A percentile compares a stretch with the other conserved stretches of the same genome.
Conservation (phyloP, 2,329 filamentous ascomycete species). For the Tolypocladium inflatum region DNA sequence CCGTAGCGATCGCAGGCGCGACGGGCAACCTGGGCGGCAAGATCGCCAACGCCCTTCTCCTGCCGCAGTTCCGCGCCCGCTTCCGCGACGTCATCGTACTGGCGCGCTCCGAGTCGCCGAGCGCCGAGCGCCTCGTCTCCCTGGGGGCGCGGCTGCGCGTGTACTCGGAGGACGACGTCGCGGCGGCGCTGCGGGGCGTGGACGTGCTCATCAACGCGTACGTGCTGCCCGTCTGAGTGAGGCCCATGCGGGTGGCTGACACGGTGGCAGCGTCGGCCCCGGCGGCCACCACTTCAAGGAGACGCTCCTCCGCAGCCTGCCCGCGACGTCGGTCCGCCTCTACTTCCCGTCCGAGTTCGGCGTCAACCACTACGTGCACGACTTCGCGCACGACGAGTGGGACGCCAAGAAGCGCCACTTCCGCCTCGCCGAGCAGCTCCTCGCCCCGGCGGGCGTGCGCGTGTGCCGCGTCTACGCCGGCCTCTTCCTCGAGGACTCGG, state of each 20-base stretch:
- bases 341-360: constrained; percentile 27
- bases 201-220: constrained; percentile 19
- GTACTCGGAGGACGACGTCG: constrained; percentile 11
- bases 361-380: constrained; percentile 25
- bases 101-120: constrained; percentile 1
- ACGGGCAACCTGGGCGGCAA: constrained; percentile 3
- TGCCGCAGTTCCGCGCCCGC: neutral
- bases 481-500: constrained; percentile 21
- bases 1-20: constrained; percentile 5
- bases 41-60: constrained; percentile 1
- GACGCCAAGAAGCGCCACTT: constrained; percentile 20
- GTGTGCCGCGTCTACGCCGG: constrained; percentile 20
- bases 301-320: constrained; percentile 12
- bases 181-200: constrained; percentile 14
- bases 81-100: constrained; percentile 4
- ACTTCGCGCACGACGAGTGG: constrained; percentile 23
- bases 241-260: neutral
- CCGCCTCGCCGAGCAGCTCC: constrained; percentile 8
- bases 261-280: neutral
- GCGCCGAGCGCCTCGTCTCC: neutral
- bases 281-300: constrained; percentile 16
- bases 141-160: constrained; percentile 2
- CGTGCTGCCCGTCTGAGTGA: constrained; percentile 4
- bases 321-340: constrained; percentile 15
- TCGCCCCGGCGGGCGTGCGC: constrained; percentile 8